phyloP scores from a whole-genome alignment of 108 stramenopile species.

The Pseudonitzschia multiseries region DNA sequence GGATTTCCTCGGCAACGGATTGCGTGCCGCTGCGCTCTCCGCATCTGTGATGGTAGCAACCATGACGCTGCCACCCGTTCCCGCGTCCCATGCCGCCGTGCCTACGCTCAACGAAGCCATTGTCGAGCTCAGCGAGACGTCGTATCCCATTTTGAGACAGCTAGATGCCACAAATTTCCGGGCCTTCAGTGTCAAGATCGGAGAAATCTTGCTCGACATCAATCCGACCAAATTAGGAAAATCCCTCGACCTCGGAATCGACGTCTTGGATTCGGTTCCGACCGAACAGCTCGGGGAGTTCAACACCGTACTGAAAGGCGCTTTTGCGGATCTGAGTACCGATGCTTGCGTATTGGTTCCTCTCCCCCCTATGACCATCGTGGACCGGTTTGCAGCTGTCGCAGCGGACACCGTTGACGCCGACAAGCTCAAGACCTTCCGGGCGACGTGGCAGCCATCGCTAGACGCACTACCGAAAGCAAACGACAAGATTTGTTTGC shows the following conservation, averaged over 20 bases:
- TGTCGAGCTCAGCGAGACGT: conserved; percentile 9
- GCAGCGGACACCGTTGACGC: conserved; percentile 2
- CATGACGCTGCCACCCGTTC: neutral
- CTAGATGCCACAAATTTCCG: neutral
- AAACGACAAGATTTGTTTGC: neutral
- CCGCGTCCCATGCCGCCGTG: neutral
- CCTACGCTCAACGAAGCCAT: neutral
- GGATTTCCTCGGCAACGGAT: too few species aligned
- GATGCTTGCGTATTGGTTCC: neutral
- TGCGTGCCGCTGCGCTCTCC: conserved; percentile 4
- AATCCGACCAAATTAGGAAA: neutral
- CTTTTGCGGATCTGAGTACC: neutral
- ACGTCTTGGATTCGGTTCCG: conserved; percentile 8
- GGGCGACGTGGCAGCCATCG: neutral
- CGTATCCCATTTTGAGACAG: neutral
- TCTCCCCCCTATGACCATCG: neutral
- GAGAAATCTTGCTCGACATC: neutral
- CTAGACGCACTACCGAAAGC: neutral
- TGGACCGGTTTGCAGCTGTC: neutral
- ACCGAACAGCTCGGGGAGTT: neutral
- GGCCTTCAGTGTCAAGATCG: neutral
- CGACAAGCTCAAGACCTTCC: conserved; percentile 5
- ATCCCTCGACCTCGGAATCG: conserved; percentile 2
- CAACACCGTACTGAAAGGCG: neutral
- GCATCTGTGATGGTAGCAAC: neutral